phyloP scores from a whole-genome alignment of 345 rosid genomes.

The Erucastrum elatum region DNA sequence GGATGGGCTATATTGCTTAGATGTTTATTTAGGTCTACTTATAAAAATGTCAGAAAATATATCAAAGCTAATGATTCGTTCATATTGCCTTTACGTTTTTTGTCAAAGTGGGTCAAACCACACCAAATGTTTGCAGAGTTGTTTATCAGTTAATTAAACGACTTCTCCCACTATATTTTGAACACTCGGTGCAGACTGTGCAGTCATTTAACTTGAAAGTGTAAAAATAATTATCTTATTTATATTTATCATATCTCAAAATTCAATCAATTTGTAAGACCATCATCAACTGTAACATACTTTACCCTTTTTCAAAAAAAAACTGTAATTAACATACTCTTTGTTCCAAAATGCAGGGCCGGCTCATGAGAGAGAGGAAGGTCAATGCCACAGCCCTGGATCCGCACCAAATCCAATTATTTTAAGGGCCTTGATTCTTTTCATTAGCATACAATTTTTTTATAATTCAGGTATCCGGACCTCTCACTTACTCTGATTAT shows the following conservation, averaged over 20 bases:
- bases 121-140: slow-evolving; percentile 3
- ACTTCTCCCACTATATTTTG: not conserved
- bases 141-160: not conserved
- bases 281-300: not conserved
- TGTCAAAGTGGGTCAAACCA: slow-evolving; percentile 40
- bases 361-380: too few relatives aligned
- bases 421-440: too few relatives aligned
- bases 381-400: too few relatives aligned
- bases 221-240: not conserved
- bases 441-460: too few relatives aligned
- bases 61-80: slow-evolving; percentile 21
- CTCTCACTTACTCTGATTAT: too few relatives aligned
- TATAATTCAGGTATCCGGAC: too few relatives aligned
- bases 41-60: not conserved
- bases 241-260: not conserved
- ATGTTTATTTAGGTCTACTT: slow-evolving; percentile 5
- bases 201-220: not conserved
- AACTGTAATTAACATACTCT: too few relatives aligned
- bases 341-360: too few relatives aligned
- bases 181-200: not conserved
- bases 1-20: slow-evolving; percentile 23
- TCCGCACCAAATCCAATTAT: too few relatives aligned
- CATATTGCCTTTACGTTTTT: slow-evolving; percentile 23
- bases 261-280: not conserved
- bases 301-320: too few relatives aligned